A percentile compares a stretch with the other conserved stretches of the same genome.
These are phyloP conservation scores for Yamadazyma sp. DNA, from an alignment of 805 yeast species.

Conservation along the genomic window DNA sequence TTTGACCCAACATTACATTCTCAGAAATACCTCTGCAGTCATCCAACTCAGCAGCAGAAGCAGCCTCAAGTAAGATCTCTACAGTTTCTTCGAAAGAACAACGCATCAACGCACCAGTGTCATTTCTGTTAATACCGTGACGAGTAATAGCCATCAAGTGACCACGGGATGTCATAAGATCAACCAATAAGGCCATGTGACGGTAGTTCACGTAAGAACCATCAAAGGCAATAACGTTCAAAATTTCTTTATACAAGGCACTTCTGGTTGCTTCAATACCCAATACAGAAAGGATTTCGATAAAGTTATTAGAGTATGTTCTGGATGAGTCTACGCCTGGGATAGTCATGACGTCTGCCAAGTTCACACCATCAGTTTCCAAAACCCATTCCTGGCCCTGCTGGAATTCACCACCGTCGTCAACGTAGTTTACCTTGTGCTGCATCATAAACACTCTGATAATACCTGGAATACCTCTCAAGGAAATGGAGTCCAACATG, in stretches of 20 bases:
- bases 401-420: slow-evolving; percentile 79
- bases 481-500: slow-evolving; percentile 91
- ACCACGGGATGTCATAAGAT: slow-evolving; percentile 98
- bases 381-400: slow-evolving; percentile 96
- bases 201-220: slow-evolving; percentile 99
- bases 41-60: slow-evolving; percentile 96
- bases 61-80: slow-evolving; percentile 95
- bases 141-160: slow-evolving; percentile 98
- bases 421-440: slow-evolving; percentile 69
- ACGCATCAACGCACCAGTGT: slow-evolving; percentile 98
- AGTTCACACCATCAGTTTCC: slow-evolving; percentile 97
- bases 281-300: slow-evolving; percentile 88
- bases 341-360: slow-evolving; percentile 91
- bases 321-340: slow-evolving; percentile 91
- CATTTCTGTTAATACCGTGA: slow-evolving; percentile 98
- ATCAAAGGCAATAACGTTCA: slow-evolving; percentile 97
- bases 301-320: slow-evolving; percentile 94
- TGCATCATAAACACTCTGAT: slow-evolving; percentile 89
- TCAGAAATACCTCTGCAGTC: slow-evolving; percentile 99
- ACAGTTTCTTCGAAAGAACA: slow-evolving; percentile 99
- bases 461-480: slow-evolving; percentile 95
- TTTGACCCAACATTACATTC: slow-evolving; percentile 94
- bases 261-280: slow-evolving; percentile 99
- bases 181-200: slow-evolving; percentile 96
- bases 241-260: slow-evolving; percentile 89